These are phyloP conservation scores for Chrysanthemum lavandulifolium DNA, from an alignment of 129 eudicot species.

Conservation along the genomic window DNA sequence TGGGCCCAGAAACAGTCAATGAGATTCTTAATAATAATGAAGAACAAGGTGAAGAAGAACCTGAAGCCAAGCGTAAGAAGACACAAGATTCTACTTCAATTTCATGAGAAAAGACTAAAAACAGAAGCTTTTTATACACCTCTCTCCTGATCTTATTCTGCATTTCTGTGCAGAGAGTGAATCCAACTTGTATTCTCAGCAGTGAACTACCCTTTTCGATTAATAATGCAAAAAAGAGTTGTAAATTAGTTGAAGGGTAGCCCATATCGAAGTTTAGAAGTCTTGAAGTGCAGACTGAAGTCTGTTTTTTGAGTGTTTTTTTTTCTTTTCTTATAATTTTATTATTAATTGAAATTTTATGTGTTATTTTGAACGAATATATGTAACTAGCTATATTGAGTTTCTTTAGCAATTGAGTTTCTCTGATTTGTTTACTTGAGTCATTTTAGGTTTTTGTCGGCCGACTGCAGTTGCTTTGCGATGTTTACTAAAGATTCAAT, in stretches of 20 bases:
- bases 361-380: slow-evolving; percentile 13
- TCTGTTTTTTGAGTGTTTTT: background rate
- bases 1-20: slow-evolving; percentile 64
- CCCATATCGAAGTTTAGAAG: slow-evolving; percentile 26
- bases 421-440: background rate
- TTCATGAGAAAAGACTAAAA: slow-evolving; percentile 38
- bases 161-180: slow-evolving; percentile 51
- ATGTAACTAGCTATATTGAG: slow-evolving; percentile 21
- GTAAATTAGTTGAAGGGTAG: slow-evolving; percentile 29
- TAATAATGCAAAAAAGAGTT: slow-evolving; percentile 24
- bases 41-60: slow-evolving; percentile 53
- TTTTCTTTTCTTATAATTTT: background rate
- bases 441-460: too few species aligned
- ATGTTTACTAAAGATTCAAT: too few species aligned
- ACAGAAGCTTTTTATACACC: slow-evolving; percentile 7
- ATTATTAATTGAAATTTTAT: background rate
- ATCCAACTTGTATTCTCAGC: slow-evolving; percentile 32
- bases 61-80: slow-evolving; percentile 85
- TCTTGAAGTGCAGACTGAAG: slow-evolving; percentile 26
- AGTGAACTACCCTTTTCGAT: slow-evolving; percentile 19
- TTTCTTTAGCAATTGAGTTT: slow-evolving; percentile 1
- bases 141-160: slow-evolving; percentile 37
- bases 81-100: slow-evolving; percentile 57
- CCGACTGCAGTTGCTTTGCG: too few species aligned
- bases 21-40: slow-evolving; percentile 46